phyloP scores from a whole-genome alignment of 805 yeast species.

The Candida ponderosae region DNA sequence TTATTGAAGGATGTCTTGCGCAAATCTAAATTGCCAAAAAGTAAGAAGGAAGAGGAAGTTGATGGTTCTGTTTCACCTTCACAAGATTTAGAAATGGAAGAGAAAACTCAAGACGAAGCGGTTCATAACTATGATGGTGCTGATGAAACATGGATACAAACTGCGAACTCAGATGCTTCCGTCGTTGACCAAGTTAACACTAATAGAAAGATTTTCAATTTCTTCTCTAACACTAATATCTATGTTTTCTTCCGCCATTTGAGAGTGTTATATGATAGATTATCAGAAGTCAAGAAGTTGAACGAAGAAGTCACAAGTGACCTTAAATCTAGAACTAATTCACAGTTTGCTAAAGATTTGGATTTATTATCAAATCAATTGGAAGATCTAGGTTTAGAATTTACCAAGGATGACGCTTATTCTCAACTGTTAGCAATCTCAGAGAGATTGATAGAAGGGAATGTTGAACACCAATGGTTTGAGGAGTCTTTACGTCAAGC shows the following conservation, averaged over 20 bases:
- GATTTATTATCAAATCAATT: slow-evolving; percentile 75
- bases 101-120: slow-evolving; percentile 18
- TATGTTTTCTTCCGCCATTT: slow-evolving; percentile 86
- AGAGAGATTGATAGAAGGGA: slow-evolving; percentile 76
- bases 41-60: slow-evolving; percentile 19
- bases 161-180: slow-evolving; percentile 13
- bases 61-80: slow-evolving; percentile 16
- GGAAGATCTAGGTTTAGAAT: slow-evolving; percentile 71
- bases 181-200: slow-evolving; percentile 21
- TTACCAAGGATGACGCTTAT: slow-evolving; percentile 65
- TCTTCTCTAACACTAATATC: slow-evolving; percentile 83
- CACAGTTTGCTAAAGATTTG: slow-evolving; percentile 80
- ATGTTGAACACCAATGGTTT: slow-evolving; percentile 87
- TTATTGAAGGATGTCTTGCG: slow-evolving; percentile 52
- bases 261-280: slow-evolving; percentile 72
- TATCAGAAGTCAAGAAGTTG: slow-evolving; percentile 67
- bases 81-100: slow-evolving; percentile 17
- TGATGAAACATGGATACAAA: slow-evolving; percentile 20
- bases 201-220: slow-evolving; percentile 52
- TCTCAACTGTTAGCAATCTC: slow-evolving; percentile 70
- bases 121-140: slow-evolving; percentile 7
- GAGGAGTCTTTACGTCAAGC: slow-evolving; percentile 96
- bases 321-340: slow-evolving; percentile 50
- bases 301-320: slow-evolving; percentile 69
- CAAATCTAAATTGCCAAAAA: slow-evolving; percentile 36